These are phyloP conservation scores for Echria macrotheca DNA, from an alignment of 495 filamentous ascomycete species.

Conservation along the genomic window DNA sequence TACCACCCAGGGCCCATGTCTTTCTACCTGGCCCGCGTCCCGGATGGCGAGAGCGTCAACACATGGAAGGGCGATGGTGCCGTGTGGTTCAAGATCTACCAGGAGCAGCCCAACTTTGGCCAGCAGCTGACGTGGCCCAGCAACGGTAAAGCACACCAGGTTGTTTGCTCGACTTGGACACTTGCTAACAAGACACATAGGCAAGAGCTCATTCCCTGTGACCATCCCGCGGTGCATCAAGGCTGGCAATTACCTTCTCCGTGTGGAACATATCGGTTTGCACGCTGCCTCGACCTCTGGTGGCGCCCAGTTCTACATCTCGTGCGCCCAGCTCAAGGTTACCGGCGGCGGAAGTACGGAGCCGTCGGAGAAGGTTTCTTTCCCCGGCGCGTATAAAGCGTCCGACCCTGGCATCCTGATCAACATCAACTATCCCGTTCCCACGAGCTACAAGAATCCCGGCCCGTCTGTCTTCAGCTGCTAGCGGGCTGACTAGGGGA, in stretches of 20 bases:
- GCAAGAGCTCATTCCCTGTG: slow-evolving; percentile 28
- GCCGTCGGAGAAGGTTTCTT: slow-evolving; percentile 29
- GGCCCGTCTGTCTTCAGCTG: slow-evolving; percentile 35
- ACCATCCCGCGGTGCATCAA: slow-evolving; percentile 45
- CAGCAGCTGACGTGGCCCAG: slow-evolving; percentile 37
- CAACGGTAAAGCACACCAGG: slow-evolving; percentile 15
- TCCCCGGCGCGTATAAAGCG: slow-evolving; percentile 38
- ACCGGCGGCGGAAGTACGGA: slow-evolving; percentile 36
- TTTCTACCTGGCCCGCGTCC: slow-evolving; percentile 46
- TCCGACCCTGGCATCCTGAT: slow-evolving; percentile 39
- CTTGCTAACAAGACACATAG: slow-evolving; percentile 12
- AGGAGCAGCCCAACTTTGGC: slow-evolving; percentile 39
- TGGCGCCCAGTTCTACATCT: slow-evolving; percentile 50
- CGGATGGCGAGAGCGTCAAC: slow-evolving; percentile 33
- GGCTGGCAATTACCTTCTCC: slow-evolving; percentile 52
- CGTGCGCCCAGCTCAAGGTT: slow-evolving; percentile 36
- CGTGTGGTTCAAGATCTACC: slow-evolving; percentile 52
- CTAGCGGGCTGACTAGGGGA: too few relatives aligned
- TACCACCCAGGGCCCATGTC: slow-evolving; percentile 43
- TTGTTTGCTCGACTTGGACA: not conserved
- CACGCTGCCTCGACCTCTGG: slow-evolving; percentile 38
- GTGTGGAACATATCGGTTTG: slow-evolving; percentile 54
- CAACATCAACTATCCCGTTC: slow-evolving; percentile 40
- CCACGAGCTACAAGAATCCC: slow-evolving; percentile 40
- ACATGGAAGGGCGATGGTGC: slow-evolving; percentile 42